Evolutionary conservation across 805 yeast genomes (phyloP), one percentile per base, ranked within the genome.

Genomic region (Ogataea naganishii): DNA sequence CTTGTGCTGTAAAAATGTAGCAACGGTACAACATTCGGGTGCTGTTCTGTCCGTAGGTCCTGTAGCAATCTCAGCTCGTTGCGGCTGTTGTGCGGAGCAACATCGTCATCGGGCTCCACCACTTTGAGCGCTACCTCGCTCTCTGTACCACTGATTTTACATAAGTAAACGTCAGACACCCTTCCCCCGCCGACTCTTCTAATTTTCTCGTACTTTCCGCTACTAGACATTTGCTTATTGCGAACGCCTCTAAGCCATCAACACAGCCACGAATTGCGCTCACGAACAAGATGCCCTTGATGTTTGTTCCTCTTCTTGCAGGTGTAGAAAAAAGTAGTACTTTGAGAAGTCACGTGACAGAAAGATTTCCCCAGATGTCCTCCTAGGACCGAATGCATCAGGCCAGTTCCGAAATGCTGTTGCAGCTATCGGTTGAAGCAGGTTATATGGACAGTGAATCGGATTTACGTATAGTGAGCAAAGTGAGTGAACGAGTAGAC

Each of bases 51-150:
- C 11, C 30, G 31, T 8, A 51, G 21, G 20, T 36, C 31, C 16
- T 39, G 24, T 23, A 75, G 43, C 4, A 71, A 43, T 16, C 46
- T 49, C 20, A 68, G 38, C 43, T 74, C 81, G 25, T 56, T 59
- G 14, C 55, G 32, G n/a, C 69, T 58, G 35, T 56, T 56, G 40
- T 74, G 81, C 2, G 81, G 81, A 3, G 73, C 66, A 13, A 52
- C 47, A 32, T 69, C 72, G 23, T 64, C 71, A 25, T 65, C 74
- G 4, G 66, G 66, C 12, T 64, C 63, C 2, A 66, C 58, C 13
- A 63, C 46, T 41, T 74, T 74, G 24, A 74, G 37, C 0, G 75
- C 79, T 7, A 55, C 62, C 3, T 32, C 24, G 7, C 15, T 11
- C 11, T 34, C 36, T 6, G 22, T 8, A 26, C 17, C 24, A 27